Conservation (phyloP, 345 rosid species). For the Rubroshorea leprosula region DNA sequence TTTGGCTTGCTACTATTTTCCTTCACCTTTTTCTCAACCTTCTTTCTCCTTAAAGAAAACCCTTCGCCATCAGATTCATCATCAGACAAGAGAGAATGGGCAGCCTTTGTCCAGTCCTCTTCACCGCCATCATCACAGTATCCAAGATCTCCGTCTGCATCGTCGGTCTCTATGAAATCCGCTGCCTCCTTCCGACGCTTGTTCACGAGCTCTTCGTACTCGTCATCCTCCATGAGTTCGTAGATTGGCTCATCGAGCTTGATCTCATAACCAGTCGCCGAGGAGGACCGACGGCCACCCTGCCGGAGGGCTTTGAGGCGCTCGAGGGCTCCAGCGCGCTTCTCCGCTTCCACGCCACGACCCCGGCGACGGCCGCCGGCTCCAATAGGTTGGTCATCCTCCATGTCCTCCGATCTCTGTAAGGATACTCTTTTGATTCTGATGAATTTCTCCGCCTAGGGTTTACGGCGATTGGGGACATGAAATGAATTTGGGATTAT, state of each 20-base stretch:
- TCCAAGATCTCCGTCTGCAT: constrained; percentile 68
- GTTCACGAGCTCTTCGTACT: constrained; percentile 66
- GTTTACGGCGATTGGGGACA: neutral
- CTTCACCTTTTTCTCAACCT: constrained; percentile 46
- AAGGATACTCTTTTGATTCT: neutral
- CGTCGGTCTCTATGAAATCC: constrained; percentile 75
- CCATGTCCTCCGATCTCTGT: neutral
- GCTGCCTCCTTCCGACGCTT: constrained; percentile 72
- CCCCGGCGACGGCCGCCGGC: constrained; percentile 41
- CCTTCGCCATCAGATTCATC: constrained; percentile 62
- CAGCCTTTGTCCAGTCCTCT: constrained; percentile 80
- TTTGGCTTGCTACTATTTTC: constrained; percentile 31
- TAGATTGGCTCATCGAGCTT: constrained; percentile 68
- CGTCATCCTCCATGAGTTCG: constrained; percentile 71
- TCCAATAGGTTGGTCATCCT: constrained; percentile 31
- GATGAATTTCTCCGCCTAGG: neutral
- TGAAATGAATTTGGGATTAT: neutral
- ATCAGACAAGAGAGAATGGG: constrained; percentile 52
- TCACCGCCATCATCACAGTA: constrained; percentile 84
- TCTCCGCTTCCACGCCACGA: constrained; percentile 49
- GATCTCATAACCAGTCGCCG: constrained; percentile 50
- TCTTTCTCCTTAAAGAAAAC: constrained; percentile 10
- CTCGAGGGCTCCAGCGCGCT: constrained; percentile 59
- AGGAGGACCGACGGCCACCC: constrained; percentile 56
- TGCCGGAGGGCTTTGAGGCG: constrained; percentile 66